Evolutionary conservation across 495 filamentous ascomycete genomes (phyloP).

Genomic region (Alectoria sarmentosa): DNA sequence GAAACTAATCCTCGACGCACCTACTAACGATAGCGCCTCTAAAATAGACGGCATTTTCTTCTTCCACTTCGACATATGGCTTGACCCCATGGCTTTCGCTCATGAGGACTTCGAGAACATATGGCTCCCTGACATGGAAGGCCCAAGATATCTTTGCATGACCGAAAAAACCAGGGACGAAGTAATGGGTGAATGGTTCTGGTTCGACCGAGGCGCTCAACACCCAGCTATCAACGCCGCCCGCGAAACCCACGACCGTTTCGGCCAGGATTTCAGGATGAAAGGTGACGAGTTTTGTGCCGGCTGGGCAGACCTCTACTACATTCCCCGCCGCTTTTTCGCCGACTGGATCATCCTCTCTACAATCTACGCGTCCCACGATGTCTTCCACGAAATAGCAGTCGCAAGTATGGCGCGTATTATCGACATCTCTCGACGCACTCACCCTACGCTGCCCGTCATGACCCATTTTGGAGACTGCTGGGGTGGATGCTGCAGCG

Average conservation of each 20-base stretch:
- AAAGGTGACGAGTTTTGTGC: slow-evolving; percentile 24
- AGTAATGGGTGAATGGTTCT: slow-evolving; percentile 17
- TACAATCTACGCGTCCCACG: slow-evolving; percentile 13
- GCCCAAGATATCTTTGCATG: slow-evolving; percentile 20
- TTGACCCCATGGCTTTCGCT: slow-evolving; percentile 23
- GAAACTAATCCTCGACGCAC: slow-evolving; percentile 24
- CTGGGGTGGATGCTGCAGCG: slow-evolving; percentile 3
- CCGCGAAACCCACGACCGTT: slow-evolving; percentile 3
- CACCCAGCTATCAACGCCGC: slow-evolving; percentile 12
- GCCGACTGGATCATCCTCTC: slow-evolving; percentile 25
- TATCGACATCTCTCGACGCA: slow-evolving; percentile 20
- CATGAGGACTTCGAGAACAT: slow-evolving; percentile 18
- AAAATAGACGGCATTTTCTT: slow-evolving; percentile 24
- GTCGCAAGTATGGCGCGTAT: slow-evolving; percentile 26
- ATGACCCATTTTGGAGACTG: slow-evolving; percentile 7
- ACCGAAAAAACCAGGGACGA: slow-evolving; percentile 6
- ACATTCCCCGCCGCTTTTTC: slow-evolving; percentile 28
- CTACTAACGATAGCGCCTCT: slow-evolving; percentile 6
- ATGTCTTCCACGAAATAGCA: slow-evolving; percentile 24
- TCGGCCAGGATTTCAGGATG: slow-evolving; percentile 16
- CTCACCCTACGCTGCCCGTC: neutral
- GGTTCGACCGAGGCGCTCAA: slow-evolving; percentile 15
- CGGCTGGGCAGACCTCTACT: slow-evolving; percentile 29
- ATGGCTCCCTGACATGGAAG: slow-evolving; percentile 22
- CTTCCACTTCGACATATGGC: slow-evolving; percentile 28